Conservation (phyloP, 2,329 filamentous ascomycete genomes). For the Paecilomyces sp. region DNA sequence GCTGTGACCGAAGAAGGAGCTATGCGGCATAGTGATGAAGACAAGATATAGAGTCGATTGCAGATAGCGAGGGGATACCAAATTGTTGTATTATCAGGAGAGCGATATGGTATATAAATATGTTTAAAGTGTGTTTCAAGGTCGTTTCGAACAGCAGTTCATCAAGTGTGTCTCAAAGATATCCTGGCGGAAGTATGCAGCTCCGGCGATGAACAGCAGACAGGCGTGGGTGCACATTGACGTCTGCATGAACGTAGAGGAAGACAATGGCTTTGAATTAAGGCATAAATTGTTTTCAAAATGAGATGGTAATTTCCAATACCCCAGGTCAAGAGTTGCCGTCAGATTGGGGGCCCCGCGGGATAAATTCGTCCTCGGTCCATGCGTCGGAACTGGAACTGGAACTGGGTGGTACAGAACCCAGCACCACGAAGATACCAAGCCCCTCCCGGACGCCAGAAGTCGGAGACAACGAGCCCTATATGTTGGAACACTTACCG, state of each 20-base stretch:
- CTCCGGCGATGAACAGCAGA: background rate
- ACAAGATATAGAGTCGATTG: background rate
- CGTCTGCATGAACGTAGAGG: background rate
- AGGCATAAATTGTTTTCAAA: background rate
- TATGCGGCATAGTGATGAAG: background rate
- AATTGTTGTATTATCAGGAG: background rate
- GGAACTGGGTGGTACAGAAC: background rate
- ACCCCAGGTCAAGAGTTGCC: background rate
- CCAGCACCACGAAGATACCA: background rate
- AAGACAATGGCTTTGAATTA: background rate
- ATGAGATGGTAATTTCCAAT: background rate
- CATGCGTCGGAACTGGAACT: background rate
- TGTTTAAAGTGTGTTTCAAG: background rate
- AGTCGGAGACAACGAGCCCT: background rate
- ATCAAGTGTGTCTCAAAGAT: background rate
- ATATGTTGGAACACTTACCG: background rate
- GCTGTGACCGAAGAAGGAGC: background rate
- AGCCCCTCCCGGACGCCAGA: background rate
- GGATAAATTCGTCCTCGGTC: background rate
- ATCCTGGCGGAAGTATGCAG: background rate
- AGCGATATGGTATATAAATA: background rate
- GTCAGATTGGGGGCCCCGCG: background rate
- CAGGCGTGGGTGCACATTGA: background rate
- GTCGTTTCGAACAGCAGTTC: background rate
- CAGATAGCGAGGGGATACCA: background rate